These are phyloP conservation scores for Ophiostoma novo-ulmi DNA, from an alignment of 2,329 filamentous ascomycete species.

Conservation along the genomic window DNA sequence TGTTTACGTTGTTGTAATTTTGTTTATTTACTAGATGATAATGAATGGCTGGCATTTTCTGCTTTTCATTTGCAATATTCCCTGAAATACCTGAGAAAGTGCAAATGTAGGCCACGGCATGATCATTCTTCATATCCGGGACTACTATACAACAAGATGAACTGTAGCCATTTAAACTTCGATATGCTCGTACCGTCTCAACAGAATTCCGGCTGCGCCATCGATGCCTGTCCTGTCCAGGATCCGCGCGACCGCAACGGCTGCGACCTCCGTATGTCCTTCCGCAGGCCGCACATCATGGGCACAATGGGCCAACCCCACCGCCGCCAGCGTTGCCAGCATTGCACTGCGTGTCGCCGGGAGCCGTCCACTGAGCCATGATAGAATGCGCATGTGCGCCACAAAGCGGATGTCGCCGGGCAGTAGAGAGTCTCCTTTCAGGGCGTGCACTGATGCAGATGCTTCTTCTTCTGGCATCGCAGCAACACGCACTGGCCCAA, in stretches of 20 bases:
- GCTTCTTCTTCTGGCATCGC: background rate
- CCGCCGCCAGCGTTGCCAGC: constrained; percentile 27
- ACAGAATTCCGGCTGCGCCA: constrained; percentile 24
- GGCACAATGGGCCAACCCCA: constrained; percentile 28
- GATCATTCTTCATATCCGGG: too few relatives aligned
- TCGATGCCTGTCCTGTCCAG: constrained; percentile 26
- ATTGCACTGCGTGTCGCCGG: constrained; percentile 25
- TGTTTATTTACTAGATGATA: too few relatives aligned
- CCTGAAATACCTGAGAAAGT: too few relatives aligned
- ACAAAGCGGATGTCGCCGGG: constrained; percentile 29
- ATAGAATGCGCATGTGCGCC: constrained; percentile 28
- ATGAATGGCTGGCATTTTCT: too few relatives aligned
- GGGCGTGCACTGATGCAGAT: background rate
- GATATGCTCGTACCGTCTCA: constrained; percentile 18
- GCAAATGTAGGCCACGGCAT: too few relatives aligned
- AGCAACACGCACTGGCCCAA: background rate
- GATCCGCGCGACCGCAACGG: constrained; percentile 23
- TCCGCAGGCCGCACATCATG: constrained; percentile 29
- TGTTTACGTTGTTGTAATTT: background rate
- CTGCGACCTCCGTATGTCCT: constrained; percentile 26
- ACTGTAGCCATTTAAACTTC: background rate
- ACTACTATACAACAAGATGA: too few relatives aligned
- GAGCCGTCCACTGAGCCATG: constrained; percentile 26
- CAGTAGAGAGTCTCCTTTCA: constrained; percentile 20
- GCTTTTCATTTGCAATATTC: too few relatives aligned